Base-by-base conservation (phyloP, 345 rosid genomes). In the Tarenaya hassleriana region DNA sequence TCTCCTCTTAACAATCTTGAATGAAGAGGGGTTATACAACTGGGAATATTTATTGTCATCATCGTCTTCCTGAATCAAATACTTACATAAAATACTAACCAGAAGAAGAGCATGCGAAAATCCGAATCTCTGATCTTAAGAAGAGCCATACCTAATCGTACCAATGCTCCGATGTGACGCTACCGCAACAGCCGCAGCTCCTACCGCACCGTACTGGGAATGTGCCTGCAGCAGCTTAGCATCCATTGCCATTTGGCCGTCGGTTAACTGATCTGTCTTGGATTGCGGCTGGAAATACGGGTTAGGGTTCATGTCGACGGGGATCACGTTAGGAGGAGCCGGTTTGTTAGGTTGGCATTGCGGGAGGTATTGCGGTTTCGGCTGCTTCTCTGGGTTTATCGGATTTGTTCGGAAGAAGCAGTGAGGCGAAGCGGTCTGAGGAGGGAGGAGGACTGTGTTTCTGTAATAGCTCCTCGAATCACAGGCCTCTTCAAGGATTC, bases 161-260 rank as follows among this genome's bases (percentile, higher is more conserved):
- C 75, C 84, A 20, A 72, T 69, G 57, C 74, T 85, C 62, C 84
- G 60, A 56, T 76, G 94, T 47, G 86, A 89, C 29, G 89, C 82
- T 19, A 81, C 84, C 14, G 86, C 84, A 16, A 84, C 91, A 1
- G 87, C 92, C 2, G 85, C 90, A 1, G 85, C 87, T 31, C 82
- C 85, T 1, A 69, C 90, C 1, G 83, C 81, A 35, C 89, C 89
- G 19, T 73, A 84, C 74, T 88, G 94, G 40, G 97, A 68, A 46
- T 88, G 91, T 37, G 94, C 88, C 58, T 92, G 97, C 17, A 85
- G 61, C 56, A 88, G 69, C 60, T 80, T 79, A 8, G 86, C 86
- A 56, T 92, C 97, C 4, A 85, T 81, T 8, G 83, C 71, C 19
- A 85, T 69, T 10, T 83, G 75, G 33, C 71, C 88, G 18, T 73